Conservation (phyloP, 495 filamentous ascomycete species). For the Elaphomyces granulatus region DNA sequence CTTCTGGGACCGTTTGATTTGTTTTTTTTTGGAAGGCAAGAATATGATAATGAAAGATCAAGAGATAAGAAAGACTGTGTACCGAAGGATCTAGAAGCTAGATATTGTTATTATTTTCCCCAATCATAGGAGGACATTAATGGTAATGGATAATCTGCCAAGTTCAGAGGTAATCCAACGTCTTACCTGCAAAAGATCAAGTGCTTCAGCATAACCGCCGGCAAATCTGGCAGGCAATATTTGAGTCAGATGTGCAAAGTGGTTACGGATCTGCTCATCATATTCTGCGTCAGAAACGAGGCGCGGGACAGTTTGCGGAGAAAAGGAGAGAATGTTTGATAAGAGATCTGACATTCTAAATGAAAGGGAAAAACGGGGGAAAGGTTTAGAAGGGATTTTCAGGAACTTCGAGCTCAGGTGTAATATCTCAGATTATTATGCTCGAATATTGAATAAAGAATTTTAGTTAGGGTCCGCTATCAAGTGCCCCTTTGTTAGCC, state of each 20-base stretch:
- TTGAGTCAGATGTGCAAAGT: conserved; percentile 14
- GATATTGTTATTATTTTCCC: not conserved
- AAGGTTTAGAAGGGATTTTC: no score
- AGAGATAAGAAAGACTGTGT: conserved; percentile 31
- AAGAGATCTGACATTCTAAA: conserved; percentile 1
- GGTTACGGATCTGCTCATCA: conserved; percentile 18
- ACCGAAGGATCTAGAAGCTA: conserved; percentile 29
- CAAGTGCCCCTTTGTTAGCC: no score
- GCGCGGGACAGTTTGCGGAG: conserved; percentile 8
- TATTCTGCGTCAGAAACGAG: conserved; percentile 10
- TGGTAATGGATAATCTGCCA: no score
- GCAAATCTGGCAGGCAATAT: conserved; percentile 9
- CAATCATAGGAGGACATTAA: not conserved
- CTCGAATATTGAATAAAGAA: no score
- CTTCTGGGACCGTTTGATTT: conserved; percentile 10
- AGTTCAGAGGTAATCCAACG: conserved; percentile 1
- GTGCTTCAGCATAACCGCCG: conserved; percentile 6
- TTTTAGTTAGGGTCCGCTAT: no score
- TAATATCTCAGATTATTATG: no score
- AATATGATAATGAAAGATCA: conserved; percentile 24
- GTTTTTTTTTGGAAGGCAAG: conserved; percentile 13
- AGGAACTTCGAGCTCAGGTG: no score
- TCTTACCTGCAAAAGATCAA: conserved; percentile 21
- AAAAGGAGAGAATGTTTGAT: conserved; percentile 7
- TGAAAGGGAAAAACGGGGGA: no score